Evolutionary conservation across 2,329 filamentous ascomycete genomes (phyloP), one percentile per base, ranked within the genome.

Genomic region (Colletotrichum sp.): DNA sequence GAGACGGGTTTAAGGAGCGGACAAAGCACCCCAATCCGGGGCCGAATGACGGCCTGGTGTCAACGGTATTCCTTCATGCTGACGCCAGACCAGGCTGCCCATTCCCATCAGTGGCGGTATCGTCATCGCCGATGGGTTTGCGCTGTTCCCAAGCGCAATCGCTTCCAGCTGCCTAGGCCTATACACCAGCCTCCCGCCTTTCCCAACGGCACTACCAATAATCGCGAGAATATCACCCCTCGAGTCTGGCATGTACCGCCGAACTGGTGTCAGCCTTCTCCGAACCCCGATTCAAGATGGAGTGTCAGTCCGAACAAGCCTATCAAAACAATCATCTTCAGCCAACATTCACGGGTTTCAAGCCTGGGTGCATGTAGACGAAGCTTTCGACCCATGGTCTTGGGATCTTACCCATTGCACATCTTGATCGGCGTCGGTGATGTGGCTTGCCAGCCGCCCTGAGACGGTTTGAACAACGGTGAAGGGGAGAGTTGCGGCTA

Each of bases 21-120:
- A 36, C 64, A 68, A 74, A 60, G 74, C 59, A 65, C 59, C 74
- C 70, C 57, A 65, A 73, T 69, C 59, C 55, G 70, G 64, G 57
- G 57, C 70, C 63, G 64, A 68, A 68, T 52, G 71, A 59, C 32
- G 69, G 52, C 43, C 61, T 43, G 63, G 21, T 65, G 43, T 68
- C 64, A 60, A 69, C 57, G 57, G 71, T 63, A n/a, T 64, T 43
- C 24, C 48, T 66, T 32, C 16, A 59, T 43, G 63, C 63, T 67
- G 63, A 61, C 52, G 39, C 61, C 32, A 26, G 60, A 55, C 24
- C 60, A 57, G 26, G 18, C 26, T 60, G 24, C n/a, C 28, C 32
- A 66, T 39, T 24, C 60, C 68, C 61, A 55, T 63, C 39, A 34
- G 43, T 60, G 63, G 43, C 36, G 13, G 36, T 28, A 64, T 68